These are phyloP conservation scores for Lenzites betulinus DNA, from an alignment of 768 basidiomycete genomes.

Conservation along the genomic window DNA sequence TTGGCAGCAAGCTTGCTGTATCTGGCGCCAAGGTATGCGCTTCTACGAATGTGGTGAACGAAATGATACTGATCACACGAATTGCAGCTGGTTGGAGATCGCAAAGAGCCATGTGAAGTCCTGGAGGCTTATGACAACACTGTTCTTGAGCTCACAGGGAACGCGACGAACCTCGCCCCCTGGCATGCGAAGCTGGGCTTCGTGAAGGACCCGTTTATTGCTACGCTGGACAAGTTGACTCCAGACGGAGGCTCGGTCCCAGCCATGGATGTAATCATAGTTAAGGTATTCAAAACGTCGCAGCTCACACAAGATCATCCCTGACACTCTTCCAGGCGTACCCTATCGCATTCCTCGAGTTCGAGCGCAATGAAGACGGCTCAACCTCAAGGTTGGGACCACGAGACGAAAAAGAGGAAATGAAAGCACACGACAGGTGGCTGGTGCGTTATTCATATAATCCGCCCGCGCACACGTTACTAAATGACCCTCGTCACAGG, in stretches of 20 bases:
- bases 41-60: background rate
- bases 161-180: constrained; percentile 80
- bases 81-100: constrained; percentile 62
- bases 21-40: constrained; percentile 73
- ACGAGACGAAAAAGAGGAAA: constrained; percentile 71
- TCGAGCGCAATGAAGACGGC: constrained; percentile 48
- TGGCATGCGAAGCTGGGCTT: constrained; percentile 93
- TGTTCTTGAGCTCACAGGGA: constrained; percentile 71
- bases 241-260: constrained; percentile 79
- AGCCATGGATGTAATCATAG: constrained; percentile 72
- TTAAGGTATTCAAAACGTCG: constrained; percentile 48
- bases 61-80: background rate
- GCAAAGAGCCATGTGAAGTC: constrained; percentile 79
- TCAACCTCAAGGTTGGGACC: constrained; percentile 52
- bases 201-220: constrained; percentile 61
- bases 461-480: background rate
- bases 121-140: constrained; percentile 76
- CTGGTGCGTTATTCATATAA: constrained; percentile 47
- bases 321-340: constrained; percentile 47
- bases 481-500: constrained; percentile 39
- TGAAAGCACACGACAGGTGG: constrained; percentile 62
- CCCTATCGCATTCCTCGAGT: constrained; percentile 82
- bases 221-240: constrained; percentile 77
- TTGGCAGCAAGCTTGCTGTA: constrained; percentile 84
- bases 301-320: background rate